phyloP scores from a whole-genome alignment of 371 early-diverging fungal genomes.

The Mortierella sp. region DNA sequence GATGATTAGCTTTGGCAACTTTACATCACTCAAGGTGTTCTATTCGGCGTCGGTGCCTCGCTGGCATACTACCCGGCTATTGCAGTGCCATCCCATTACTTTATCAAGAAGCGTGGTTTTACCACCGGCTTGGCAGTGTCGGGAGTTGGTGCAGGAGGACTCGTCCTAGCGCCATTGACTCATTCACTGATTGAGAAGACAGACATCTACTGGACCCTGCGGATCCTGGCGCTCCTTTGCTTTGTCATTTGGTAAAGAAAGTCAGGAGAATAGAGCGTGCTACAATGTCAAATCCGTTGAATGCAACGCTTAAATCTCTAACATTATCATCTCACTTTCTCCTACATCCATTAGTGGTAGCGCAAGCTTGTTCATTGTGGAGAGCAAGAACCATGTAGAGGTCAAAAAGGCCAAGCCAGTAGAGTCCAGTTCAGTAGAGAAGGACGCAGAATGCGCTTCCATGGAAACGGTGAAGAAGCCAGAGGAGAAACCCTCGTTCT shows the following conservation, averaged over 20 bases:
- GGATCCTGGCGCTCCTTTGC: constrained; percentile 38
- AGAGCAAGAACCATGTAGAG: constrained; percentile 27
- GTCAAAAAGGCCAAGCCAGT: too few relatives aligned
- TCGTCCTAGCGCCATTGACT: constrained; percentile 54
- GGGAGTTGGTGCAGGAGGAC: constrained; percentile 72
- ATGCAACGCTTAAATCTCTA: background rate
- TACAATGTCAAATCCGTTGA: too few relatives aligned
- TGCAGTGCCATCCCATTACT: constrained; percentile 67
- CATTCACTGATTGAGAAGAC: constrained; percentile 34
- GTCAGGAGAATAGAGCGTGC: too few relatives aligned
- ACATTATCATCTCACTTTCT: background rate
- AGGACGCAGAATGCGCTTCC: constrained; percentile 2
- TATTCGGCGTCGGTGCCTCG: constrained; percentile 75
- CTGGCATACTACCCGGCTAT: constrained; percentile 67
- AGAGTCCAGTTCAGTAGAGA: background rate
- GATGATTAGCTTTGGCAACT: constrained; percentile 42
- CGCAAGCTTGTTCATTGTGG: constrained; percentile 30
- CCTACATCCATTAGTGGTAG: constrained; percentile 30
- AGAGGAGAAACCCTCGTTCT: constrained; percentile 18
- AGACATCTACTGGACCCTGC: constrained; percentile 43
- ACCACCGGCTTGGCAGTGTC: constrained; percentile 73
- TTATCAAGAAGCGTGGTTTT: constrained; percentile 63
- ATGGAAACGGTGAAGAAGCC: background rate
- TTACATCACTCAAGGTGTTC: constrained; percentile 39
- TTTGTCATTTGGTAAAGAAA: constrained; percentile 41